Evolutionary conservation across 148 eudicot species (phyloP).

Genomic region (Rheum nobile): DNA sequence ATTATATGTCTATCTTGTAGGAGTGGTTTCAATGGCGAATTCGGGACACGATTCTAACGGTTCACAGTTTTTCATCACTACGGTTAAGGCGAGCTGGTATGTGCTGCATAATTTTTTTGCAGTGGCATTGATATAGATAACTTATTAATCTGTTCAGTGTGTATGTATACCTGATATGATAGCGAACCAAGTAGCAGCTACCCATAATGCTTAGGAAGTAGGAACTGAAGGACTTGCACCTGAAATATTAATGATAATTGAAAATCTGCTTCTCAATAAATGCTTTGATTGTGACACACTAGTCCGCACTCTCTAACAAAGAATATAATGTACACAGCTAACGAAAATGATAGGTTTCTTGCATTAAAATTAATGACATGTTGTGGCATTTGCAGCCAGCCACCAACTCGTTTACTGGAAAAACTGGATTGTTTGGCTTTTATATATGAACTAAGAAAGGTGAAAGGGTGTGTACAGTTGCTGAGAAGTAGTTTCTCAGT

Average conservation of each 20-base stretch:
- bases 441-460: background rate
- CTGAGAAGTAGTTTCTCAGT: background rate
- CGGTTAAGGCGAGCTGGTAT: conserved; percentile 90
- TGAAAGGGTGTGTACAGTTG: background rate
- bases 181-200: background rate
- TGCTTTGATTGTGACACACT: background rate
- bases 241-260: background rate
- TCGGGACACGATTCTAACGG: conserved; percentile 90
- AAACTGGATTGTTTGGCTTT: background rate
- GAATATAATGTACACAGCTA: background rate
- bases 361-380: background rate
- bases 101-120: conserved; percentile 14
- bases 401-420: background rate
- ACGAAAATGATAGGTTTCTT: background rate
- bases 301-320: background rate
- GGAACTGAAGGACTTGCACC: background rate
- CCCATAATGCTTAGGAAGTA: background rate
- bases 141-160: background rate
- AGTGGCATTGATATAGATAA: background rate
- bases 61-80: conserved; percentile 91
- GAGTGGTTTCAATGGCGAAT: conserved; percentile 88
- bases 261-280: background rate
- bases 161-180: background rate
- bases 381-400: background rate
- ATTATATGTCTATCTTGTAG: conserved; percentile 23